A percentile compares a stretch with the other conserved stretches of the same genome.
Evolutionary conservation across 2,329 filamentous ascomycete species (phyloP).

Genomic region (Lecanicillium sp.): DNA sequence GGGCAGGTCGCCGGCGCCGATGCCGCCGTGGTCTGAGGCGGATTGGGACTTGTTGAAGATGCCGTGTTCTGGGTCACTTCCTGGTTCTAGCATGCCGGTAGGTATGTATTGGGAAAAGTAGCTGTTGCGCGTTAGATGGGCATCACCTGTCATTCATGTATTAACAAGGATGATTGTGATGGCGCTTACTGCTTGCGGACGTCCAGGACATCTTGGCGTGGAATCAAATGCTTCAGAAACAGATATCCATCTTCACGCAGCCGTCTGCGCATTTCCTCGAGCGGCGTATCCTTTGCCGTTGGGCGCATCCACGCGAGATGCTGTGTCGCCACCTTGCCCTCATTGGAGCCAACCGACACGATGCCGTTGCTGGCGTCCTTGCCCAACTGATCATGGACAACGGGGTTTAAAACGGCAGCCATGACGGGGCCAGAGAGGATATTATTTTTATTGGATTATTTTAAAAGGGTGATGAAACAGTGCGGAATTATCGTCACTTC

Average conservation of each 20-base stretch:
- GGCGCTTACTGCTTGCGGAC: constrained; percentile 4
- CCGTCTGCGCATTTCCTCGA: neutral
- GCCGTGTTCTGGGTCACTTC: constrained; percentile 4
- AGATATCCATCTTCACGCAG: constrained; percentile 2
- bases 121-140: neutral
- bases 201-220: constrained; percentile 2
- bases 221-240: constrained; percentile 3
- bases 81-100: constrained; percentile 4
- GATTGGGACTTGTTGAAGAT: constrained; percentile 2
- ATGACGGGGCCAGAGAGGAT: neutral
- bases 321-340: constrained; percentile 4
- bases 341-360: constrained; percentile 3
- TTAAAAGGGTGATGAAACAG: no score
- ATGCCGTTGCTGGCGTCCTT: neutral
- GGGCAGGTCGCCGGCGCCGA: neutral
- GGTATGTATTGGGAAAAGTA: constrained; percentile 3
- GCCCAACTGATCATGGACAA: neutral
- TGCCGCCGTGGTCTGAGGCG: no score
- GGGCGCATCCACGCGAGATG: constrained; percentile 1
- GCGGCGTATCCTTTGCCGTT: neutral
- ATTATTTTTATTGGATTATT: no score
- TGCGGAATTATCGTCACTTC: no score
- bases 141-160: no score
- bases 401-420: neutral
- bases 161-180: no score